phyloP scores from a whole-genome alignment of 768 basidiomycete species.

The Rhodotorula taiwanensis region DNA sequence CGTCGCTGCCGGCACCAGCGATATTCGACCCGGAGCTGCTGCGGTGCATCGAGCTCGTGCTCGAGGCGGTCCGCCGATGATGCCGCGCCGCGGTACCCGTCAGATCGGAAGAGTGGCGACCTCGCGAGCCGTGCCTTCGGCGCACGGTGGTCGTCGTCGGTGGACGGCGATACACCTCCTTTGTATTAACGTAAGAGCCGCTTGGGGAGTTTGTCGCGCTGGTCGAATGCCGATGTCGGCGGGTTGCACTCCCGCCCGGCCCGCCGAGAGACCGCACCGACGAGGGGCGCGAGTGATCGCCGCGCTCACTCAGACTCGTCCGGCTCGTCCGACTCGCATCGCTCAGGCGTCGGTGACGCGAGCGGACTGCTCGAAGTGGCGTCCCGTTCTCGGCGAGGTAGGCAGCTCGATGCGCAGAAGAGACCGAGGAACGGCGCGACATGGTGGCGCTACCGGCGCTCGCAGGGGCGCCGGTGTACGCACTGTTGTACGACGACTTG shows the following conservation, averaged over 20 bases:
- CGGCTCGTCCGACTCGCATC: slow-evolving; percentile 61
- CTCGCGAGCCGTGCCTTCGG: slow-evolving; percentile 10
- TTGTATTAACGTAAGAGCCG: slow-evolving; percentile 5
- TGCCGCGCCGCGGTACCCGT: background rate
- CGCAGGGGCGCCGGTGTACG: background rate
- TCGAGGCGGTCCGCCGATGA: slow-evolving; percentile 3
- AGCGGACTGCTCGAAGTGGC: slow-evolving; percentile 13
- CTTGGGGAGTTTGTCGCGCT: slow-evolving; percentile 26
- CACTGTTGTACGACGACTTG: slow-evolving; percentile 35
- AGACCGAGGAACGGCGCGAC: slow-evolving; percentile 31
- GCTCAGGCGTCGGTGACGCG: slow-evolving; percentile 47
- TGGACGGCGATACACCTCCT: slow-evolving; percentile 33
- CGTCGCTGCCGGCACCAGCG: slow-evolving; percentile 7
- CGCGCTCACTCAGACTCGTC: slow-evolving; percentile 56
- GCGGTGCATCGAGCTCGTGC: slow-evolving; percentile 27
- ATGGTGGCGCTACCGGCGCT: background rate
- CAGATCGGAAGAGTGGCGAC: background rate
- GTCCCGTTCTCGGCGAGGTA: slow-evolving; percentile 9
- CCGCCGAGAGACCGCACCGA: slow-evolving; percentile 28
- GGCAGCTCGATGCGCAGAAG: slow-evolving; percentile 29
- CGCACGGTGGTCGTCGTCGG: slow-evolving; percentile 36
- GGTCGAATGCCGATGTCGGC: slow-evolving; percentile 22
- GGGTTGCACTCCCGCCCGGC: background rate
- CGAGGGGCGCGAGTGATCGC: slow-evolving; percentile 24
- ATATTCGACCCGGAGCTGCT: slow-evolving; percentile 10